Conservation (phyloP, 768 basidiomycete species). For the Paxillus involutus region DNA sequence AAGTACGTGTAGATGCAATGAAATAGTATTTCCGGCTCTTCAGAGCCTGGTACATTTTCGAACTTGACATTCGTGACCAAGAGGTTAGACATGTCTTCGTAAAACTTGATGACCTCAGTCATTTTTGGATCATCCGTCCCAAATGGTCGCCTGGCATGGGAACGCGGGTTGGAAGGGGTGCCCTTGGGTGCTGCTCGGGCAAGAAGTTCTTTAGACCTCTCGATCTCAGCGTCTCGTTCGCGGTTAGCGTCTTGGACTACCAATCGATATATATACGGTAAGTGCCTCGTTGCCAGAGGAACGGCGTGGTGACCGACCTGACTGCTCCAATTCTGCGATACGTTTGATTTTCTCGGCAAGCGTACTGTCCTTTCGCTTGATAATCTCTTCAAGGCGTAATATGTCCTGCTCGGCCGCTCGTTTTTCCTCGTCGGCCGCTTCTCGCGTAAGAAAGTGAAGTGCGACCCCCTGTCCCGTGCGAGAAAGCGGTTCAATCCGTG, state of each 20-base stretch:
- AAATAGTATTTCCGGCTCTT: constrained; percentile 52
- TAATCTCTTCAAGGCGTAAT: constrained; percentile 38
- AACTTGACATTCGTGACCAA: constrained; percentile 63
- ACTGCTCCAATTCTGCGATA: constrained; percentile 47
- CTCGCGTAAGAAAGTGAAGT: constrained; percentile 70
- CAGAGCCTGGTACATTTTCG: constrained; percentile 27
- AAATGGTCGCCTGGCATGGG: constrained; percentile 35
- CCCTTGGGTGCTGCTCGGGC: constrained; percentile 42
- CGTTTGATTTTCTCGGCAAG: constrained; percentile 45
- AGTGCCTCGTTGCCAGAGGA: background rate
- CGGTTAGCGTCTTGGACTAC: constrained; percentile 50
- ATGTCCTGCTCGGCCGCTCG: constrained; percentile 50
- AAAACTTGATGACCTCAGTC: constrained; percentile 63
- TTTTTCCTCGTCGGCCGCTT: constrained; percentile 71
- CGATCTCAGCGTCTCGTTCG: constrained; percentile 66
- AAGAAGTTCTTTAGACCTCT: constrained; percentile 46
- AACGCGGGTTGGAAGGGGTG: constrained; percentile 36
- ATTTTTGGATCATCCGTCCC: constrained; percentile 57
- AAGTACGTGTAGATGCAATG: constrained; percentile 69
- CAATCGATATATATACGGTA: constrained; percentile 1
- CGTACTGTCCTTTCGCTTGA: constrained; percentile 42
- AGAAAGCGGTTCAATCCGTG: constrained; percentile 54
- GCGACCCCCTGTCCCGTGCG: constrained; percentile 48
- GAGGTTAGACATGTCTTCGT: constrained; percentile 85
- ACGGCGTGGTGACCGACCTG: constrained; percentile 38